phyloP scores from a whole-genome alignment of 2,329 filamentous ascomycete genomes.

The Paecilomyces niveus region DNA sequence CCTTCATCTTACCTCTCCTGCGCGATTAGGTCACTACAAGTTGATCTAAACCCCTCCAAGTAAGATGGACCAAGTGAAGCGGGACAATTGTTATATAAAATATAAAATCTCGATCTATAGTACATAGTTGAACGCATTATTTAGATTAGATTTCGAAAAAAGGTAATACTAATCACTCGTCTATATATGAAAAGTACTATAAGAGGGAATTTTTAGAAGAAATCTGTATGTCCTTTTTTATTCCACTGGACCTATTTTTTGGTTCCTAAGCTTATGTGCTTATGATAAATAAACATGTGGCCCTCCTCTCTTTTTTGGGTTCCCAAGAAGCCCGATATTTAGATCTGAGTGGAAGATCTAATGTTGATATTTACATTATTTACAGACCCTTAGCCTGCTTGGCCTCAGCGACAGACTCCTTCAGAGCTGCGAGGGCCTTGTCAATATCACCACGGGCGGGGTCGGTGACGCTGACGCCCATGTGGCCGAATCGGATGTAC shows the following conservation, averaged over 20 bases:
- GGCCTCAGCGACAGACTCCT: conserved; percentile 65
- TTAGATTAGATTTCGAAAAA: too few relatives aligned
- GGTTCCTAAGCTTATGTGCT: background rate
- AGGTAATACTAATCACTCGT: background rate
- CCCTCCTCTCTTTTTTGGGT: background rate
- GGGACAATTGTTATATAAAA: too few relatives aligned
- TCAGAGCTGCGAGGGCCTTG: conserved; percentile 71
- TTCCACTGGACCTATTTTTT: background rate
- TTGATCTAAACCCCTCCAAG: too few relatives aligned
- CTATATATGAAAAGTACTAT: background rate
- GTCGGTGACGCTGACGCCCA: conserved; percentile 90
- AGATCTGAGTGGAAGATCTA: background rate
- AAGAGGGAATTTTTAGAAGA: background rate
- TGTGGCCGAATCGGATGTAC: conserved; percentile 95
- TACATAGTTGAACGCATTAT: too few relatives aligned
- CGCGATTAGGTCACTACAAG: too few relatives aligned
- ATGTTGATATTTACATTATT: conserved; percentile 1
- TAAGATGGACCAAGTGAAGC: too few relatives aligned
- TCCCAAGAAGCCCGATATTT: background rate
- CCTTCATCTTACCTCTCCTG: too few relatives aligned
- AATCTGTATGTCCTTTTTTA: background rate
- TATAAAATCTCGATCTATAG: too few relatives aligned
- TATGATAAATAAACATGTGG: background rate
- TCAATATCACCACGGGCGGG: conserved; percentile 73
- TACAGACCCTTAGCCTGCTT: conserved; percentile 52